Conservation (phyloP, 345 rosid genomes). For the Ceriops tagal region DNA sequence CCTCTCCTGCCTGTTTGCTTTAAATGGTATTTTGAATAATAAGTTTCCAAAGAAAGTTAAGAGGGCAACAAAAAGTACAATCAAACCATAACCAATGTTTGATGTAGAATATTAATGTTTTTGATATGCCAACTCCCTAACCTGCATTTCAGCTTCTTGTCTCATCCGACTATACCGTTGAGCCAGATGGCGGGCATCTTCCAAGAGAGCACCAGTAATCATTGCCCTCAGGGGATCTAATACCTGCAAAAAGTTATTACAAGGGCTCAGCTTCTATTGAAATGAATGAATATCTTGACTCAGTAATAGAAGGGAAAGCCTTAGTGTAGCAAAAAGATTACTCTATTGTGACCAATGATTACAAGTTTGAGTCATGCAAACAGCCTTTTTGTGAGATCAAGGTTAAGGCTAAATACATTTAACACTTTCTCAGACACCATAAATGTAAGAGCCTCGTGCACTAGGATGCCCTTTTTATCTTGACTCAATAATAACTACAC, state of each 20-base stretch:
- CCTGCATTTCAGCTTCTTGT: conserved; percentile 95
- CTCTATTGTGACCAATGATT: too few species aligned
- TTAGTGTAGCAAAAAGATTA: too few species aligned
- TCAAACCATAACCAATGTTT: conserved; percentile 1
- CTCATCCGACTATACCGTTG: conserved; percentile 99
- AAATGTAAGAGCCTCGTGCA: too few species aligned
- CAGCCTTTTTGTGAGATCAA: too few species aligned
- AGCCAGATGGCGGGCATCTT: conserved; percentile 97
- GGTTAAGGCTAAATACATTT: too few species aligned
- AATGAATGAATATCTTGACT: too few species aligned
- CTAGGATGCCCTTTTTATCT: too few species aligned
- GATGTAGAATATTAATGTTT: conserved; percentile 4
- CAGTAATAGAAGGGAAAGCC: too few species aligned
- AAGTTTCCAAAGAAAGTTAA: conserved; percentile 15
- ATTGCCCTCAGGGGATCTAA: conserved; percentile 95
- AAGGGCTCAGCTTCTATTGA: background rate
- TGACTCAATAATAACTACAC: background rate
- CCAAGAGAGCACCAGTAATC: conserved; percentile 65
- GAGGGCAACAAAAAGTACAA: background rate
- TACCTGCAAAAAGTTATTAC: conserved; percentile 35
- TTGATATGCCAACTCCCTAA: conserved; percentile 27
- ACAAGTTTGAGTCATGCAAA: too few species aligned
- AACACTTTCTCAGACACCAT: too few species aligned
- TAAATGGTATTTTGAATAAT: conserved; percentile 24
- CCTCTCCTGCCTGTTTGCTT: conserved; percentile 70